Base-by-base conservation (phyloP, 1,284 basidiomycete genomes). In the Trametes polyzona region DNA sequence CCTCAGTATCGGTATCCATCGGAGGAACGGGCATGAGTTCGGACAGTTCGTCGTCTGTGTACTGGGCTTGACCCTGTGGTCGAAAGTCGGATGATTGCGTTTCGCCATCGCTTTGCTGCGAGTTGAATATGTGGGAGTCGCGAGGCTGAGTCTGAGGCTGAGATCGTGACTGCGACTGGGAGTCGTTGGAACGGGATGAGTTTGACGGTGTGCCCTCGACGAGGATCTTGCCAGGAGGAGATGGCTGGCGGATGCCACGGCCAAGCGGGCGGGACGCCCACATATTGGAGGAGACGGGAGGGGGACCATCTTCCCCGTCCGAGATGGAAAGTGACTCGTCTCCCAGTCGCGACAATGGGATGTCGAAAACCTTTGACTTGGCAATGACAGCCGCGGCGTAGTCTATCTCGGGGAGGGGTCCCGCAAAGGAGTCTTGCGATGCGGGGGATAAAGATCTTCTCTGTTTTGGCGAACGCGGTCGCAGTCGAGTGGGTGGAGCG, bases 361-460 rank as follows among this genome's bases (percentile, higher is more conserved):
- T 70, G 35, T 79, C 68, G 54, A 89, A 87, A 48, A 79, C 75
- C 60, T 75, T 80, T 23, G 80, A 72, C n/a, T 73, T 73, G 8
- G 80, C 76, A 9, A 86, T 64, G 65, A 77, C 81, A 21, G 68
- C 70, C 52, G 77, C 74, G 32, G 76, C 76, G 9, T 76, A 78
- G 55, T 86, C 80, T 43, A 78, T 74, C 17, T 50, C 58, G 4
- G 78, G 74, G 30, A 76, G 59, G 14, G 76, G 74, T 27, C 74
- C 81, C 39, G 77, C 84, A 59, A 90, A 88, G 1, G 87, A 89
- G 66, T 88, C 87, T 66, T 82, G 78, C 2, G 84, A 76, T 6
- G 68, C 46, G 27, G 67, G 64, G 5, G 79, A 77, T 27, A 73
- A 71, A 17, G 78, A 78, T 40, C 74, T 71, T 39, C 47, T 57